Conservation (phyloP, 2,329 filamentous ascomycete genomes). For the Hymenoscyphus infarciens region DNA sequence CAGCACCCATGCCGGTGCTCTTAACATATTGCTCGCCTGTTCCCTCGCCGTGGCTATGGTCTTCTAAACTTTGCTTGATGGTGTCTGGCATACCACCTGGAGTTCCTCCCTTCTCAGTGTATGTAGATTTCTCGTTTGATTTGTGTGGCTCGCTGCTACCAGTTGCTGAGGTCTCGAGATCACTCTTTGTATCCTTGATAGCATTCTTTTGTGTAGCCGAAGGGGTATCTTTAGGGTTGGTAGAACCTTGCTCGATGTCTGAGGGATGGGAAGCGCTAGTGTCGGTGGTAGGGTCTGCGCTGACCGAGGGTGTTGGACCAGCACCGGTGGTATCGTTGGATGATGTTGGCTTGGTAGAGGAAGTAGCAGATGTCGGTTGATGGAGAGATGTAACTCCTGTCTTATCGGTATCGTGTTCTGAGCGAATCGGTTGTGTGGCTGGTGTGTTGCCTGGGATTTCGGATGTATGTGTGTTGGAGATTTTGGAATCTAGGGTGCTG, state of each 20-base stretch:
- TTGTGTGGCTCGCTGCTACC: background rate
- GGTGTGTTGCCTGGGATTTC: conserved; percentile 13
- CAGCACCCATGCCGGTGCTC: conserved; percentile 55
- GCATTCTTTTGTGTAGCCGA: conserved; percentile 1
- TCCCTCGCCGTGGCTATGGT: conserved; percentile 41
- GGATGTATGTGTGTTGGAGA: background rate
- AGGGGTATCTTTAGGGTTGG: conserved; percentile 33
- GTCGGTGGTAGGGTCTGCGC: conserved; percentile 9
- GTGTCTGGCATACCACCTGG: conserved; percentile 11
- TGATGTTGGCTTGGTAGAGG: conserved; percentile 11
- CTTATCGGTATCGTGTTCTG: conserved; percentile 17
- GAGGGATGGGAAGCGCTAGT: conserved; percentile 13
- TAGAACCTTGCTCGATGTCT: conserved; percentile 38
- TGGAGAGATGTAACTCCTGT: conserved; percentile 12
- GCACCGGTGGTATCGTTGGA: conserved; percentile 13
- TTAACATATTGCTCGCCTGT: conserved; percentile 57
- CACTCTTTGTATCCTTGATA: conserved; percentile 19
- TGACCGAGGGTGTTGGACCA: conserved; percentile 25
- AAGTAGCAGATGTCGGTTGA: conserved; percentile 15
- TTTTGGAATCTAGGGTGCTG: background rate
- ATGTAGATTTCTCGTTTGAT: conserved; percentile 4
- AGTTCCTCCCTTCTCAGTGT: conserved; percentile 9
- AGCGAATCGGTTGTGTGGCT: conserved; percentile 15
- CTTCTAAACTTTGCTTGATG: conserved; percentile 16
- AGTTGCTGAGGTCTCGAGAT: conserved; percentile 12